These are phyloP conservation scores for Saccharomycopsis fibuligera DNA, from an alignment of 805 yeast species.

Conservation along the genomic window DNA sequence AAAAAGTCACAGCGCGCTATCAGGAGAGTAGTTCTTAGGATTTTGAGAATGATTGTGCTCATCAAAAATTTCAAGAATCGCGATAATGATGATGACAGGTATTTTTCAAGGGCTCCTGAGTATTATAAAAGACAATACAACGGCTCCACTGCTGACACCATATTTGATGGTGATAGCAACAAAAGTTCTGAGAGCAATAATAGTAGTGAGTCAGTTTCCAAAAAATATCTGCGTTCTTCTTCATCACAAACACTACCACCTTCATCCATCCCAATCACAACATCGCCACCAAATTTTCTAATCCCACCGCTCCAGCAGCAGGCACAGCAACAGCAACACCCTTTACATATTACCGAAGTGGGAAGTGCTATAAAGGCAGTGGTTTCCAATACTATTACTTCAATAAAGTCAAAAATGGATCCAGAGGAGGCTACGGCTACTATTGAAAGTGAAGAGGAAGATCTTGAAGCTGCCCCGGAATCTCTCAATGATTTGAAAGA, in stretches of 20 bases:
- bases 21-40: not conserved
- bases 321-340: not conserved
- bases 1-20: not conserved
- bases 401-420: not conserved
- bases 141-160: too few relatives aligned
- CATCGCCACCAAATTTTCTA: not conserved
- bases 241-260: too few relatives aligned
- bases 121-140: too few relatives aligned
- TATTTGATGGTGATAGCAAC: too few relatives aligned
- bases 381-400: not conserved
- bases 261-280: too few relatives aligned
- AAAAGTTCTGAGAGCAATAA: not conserved
- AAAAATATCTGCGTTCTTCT: not conserved
- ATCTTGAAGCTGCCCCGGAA: not conserved
- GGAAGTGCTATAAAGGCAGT: not conserved
- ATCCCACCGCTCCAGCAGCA: not conserved
- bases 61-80: not conserved
- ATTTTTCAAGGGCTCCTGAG: too few relatives aligned
- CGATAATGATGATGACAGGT: not conserved
- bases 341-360: too few relatives aligned
- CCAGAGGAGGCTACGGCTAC: not conserved
- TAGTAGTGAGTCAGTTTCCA: not conserved
- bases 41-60: not conserved
- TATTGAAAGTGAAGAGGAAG: not conserved
- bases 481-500: not conserved